Conservation (phyloP, 768 basidiomycete genomes). For the Mycena kentingensis region DNA sequence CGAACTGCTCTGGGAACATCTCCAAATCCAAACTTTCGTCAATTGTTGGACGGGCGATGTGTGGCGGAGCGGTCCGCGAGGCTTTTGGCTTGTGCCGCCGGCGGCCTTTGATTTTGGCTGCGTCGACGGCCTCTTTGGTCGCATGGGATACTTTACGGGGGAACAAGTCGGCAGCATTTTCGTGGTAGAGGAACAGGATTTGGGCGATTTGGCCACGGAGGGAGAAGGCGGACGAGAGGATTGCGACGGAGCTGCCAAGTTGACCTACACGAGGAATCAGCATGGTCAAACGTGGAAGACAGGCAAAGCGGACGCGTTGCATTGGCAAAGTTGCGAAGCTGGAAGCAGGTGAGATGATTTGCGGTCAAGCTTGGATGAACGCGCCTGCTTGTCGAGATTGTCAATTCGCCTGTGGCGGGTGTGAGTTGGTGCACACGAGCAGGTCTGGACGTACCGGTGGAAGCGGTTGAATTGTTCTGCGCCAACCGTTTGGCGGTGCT, state of each 20-base stretch:
- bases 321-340: constrained; percentile 78
- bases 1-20: constrained; percentile 66
- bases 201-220: constrained; percentile 70
- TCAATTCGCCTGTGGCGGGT: constrained; percentile 49
- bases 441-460: constrained; percentile 52
- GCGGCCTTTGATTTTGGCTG: constrained; percentile 33
- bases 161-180: constrained; percentile 78
- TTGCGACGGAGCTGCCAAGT: constrained; percentile 75
- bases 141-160: constrained; percentile 60
- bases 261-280: constrained; percentile 34
- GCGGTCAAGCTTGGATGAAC: too few relatives aligned
- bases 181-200: constrained; percentile 68
- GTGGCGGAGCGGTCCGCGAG: constrained; percentile 44
- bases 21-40: constrained; percentile 60
- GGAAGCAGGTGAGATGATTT: constrained; percentile 12
- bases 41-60: constrained; percentile 54
- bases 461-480: constrained; percentile 67
- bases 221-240: constrained; percentile 72
- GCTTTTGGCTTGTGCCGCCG: constrained; percentile 34
- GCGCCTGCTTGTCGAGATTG: constrained; percentile 66
- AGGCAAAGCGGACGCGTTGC: constrained; percentile 48
- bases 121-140: constrained; percentile 36
- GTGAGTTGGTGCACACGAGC: constrained; percentile 10
- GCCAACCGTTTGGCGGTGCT: constrained; percentile 67
- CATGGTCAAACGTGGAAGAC: not conserved